phyloP scores from a whole-genome alignment of 1,139 yeast genomes.

The Blastobotrys elegans region DNA sequence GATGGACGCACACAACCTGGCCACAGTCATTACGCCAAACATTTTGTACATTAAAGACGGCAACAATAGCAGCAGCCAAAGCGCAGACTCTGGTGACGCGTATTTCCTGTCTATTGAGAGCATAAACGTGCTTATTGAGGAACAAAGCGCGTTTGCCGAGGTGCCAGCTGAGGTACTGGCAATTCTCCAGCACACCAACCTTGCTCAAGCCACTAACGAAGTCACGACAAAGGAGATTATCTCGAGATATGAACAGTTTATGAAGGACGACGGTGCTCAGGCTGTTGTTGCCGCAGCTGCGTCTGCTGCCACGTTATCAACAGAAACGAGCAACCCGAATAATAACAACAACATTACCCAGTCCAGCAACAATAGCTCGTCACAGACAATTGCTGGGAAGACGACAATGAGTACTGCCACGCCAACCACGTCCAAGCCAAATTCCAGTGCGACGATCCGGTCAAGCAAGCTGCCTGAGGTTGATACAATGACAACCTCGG shows the following conservation, averaged over 20 bases:
- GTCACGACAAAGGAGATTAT: conserved; percentile 32
- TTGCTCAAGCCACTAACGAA: conserved; percentile 22
- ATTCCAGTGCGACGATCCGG: conserved; percentile 10
- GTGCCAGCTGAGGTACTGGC: conserved; percentile 54
- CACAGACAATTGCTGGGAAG: background rate
- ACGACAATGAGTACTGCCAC: background rate
- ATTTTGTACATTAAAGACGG: conserved; percentile 49
- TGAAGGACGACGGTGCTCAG: conserved; percentile 16
- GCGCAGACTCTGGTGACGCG: conserved; percentile 58
- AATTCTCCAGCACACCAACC: conserved; percentile 31
- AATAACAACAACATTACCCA: background rate
- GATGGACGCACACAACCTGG: conserved; percentile 93
- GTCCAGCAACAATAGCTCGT: background rate
- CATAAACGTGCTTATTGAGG: conserved; percentile 75
- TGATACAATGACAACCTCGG: conserved; percentile 17
- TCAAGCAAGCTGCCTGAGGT: conserved; percentile 14
- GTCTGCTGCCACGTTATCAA: background rate
- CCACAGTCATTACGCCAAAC: conserved; percentile 94
- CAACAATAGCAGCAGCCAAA: conserved; percentile 32
- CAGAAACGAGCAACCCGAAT: background rate
- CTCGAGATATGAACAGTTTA: conserved; percentile 26
- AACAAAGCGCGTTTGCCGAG: conserved; percentile 73
- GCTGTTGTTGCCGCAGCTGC: conserved; percentile 12
- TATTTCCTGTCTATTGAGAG: conserved; percentile 90
- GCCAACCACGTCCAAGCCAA: conserved; percentile 1